Evolutionary conservation across 345 rosid species (phyloP).

Genomic region (Linum usitatissimum): DNA sequence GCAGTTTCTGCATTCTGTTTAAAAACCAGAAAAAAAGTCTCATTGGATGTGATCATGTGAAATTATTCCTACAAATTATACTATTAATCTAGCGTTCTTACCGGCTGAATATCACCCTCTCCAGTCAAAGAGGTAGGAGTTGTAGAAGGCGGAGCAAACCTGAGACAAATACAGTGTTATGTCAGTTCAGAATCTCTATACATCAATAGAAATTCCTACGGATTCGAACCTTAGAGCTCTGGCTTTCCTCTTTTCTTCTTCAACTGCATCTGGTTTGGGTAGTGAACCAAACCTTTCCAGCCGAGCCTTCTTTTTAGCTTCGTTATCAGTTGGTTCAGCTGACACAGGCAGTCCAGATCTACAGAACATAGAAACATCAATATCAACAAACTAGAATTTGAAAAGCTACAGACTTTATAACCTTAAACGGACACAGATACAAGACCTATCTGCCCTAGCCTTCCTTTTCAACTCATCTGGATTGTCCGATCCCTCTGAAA

Average conservation of each 20-base stretch:
- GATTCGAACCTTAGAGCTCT: constrained; percentile 60
- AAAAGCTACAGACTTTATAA: neutral
- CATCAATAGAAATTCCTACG: constrained; percentile 1
- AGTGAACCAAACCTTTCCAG: constrained; percentile 55
- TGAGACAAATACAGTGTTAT: constrained; percentile 9
- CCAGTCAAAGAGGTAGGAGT: constrained; percentile 30
- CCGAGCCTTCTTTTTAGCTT: constrained; percentile 78
- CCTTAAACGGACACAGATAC: neutral
- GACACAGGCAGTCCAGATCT: constrained; percentile 65
- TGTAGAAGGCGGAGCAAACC: constrained; percentile 52
- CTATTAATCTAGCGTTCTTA: constrained; percentile 17
- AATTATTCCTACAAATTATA: neutral
- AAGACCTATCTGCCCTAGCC: constrained; percentile 89
- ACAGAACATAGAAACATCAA: neutral
- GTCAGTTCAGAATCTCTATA: constrained; percentile 4
- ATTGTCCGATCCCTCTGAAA: constrained; percentile 25
- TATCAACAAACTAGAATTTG: neutral
- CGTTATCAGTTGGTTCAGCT: constrained; percentile 37
- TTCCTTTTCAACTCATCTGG: constrained; percentile 79
- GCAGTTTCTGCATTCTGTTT: constrained; percentile 53
- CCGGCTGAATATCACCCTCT: constrained; percentile 39
- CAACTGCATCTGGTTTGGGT: constrained; percentile 42
- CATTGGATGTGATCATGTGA: neutral
- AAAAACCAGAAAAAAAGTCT: neutral
- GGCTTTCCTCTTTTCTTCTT: constrained; percentile 75